Base-by-base conservation (phyloP, 768 basidiomycete genomes). In the Rhizopogon rudus region DNA sequence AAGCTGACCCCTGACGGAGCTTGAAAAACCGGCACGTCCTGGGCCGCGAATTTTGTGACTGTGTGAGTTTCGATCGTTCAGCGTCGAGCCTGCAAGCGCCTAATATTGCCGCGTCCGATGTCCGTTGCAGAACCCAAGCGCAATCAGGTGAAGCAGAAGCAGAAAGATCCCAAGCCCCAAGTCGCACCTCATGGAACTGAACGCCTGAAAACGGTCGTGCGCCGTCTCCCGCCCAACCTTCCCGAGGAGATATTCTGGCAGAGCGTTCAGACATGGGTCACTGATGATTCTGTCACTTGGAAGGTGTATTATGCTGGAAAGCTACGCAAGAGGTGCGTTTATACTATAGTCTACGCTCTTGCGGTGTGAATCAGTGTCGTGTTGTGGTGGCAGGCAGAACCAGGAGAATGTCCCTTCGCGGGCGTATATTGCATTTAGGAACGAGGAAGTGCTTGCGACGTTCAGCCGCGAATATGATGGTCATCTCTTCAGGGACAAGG, bases 231-330 rank as follows among this genome's bases (percentile, higher is more conserved):
- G 0, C 89, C 95, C 12, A 93, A 94, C 63, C 77, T 99, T 3
- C 96, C 96, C 4, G 93, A 94, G 62, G 84, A 84, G 2, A 73
- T 97, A 52, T 98, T 99, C 72, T 99, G 96, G 96, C 83, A 88
- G 63, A 92, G 90, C 58, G 92, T 94, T 3, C 77, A 84, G 51
- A 66, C 77, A 2, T 98, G 95, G 94, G 87, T 94, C 14, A 77
- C 82, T 1, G 86, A 89, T 16, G 86, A 92, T 37, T 82, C 86
- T 0, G 72, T 80, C 7, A 64, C 71, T 10, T 93, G 87, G 89
- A 89, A 82, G 66, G 61, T 69, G 1, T 92, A 79, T 63, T 78
- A 77, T 62, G 77, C 77, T 1, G 90, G 91, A 9, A 91, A 91
- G 72, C 65, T 83, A 57, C 77, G 80, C 63, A 88, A 84, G 65